Conservation (phyloP, 2,329 filamentous ascomycete genomes). For the Gnomoniopsis smithogilvyi region DNA sequence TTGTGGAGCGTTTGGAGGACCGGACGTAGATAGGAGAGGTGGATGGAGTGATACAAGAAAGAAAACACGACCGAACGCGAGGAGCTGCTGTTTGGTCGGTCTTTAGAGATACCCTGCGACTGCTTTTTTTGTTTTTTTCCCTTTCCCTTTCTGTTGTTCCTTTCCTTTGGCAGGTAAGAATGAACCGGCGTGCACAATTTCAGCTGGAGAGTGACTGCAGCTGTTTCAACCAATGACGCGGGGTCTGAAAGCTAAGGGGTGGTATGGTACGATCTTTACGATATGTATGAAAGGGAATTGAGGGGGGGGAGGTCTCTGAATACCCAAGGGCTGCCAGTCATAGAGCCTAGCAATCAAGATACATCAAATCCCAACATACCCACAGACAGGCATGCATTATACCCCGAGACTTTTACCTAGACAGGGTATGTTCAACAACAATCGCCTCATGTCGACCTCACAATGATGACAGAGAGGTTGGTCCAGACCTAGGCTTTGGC, state of each 20-base stretch:
- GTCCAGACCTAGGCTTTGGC: background rate
- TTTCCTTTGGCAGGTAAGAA: background rate
- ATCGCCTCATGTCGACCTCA: background rate
- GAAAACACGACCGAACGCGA: background rate
- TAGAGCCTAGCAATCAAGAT: constrained; percentile 1
- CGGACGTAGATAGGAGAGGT: background rate
- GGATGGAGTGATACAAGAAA: background rate
- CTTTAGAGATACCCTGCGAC: constrained; percentile 3
- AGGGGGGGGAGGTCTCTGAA: background rate
- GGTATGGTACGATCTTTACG: constrained; percentile 15
- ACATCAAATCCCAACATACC: constrained; percentile 1
- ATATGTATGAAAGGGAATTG: constrained; percentile 7
- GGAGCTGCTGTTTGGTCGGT: background rate
- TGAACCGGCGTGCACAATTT: constrained; percentile 6
- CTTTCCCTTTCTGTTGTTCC: background rate
- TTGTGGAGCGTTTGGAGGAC: constrained; percentile 36
- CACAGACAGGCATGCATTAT: background rate
- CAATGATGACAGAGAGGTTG: too few species aligned
- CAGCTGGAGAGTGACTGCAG: background rate
- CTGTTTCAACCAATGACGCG: background rate
- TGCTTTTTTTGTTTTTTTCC: background rate
- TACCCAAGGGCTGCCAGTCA: background rate
- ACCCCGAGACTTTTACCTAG: background rate
- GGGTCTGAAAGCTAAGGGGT: background rate
- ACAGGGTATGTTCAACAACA: background rate